Base-by-base conservation (phyloP, 1,139 yeast species). In the Pneumocystis wakefieldiae region DNA sequence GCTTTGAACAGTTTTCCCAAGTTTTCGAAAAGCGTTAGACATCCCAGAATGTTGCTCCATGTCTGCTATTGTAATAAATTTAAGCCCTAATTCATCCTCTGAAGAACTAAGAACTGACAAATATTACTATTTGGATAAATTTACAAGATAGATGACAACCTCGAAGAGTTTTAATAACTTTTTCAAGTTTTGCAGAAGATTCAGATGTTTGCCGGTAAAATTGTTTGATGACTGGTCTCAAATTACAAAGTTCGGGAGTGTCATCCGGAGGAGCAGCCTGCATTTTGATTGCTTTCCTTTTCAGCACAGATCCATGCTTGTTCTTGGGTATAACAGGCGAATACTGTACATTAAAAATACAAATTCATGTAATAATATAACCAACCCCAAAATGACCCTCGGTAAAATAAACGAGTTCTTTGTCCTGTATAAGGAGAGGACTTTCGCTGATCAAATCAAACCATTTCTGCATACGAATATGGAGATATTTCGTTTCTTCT, bases 261-360 rank as follows among this genome's bases (percentile, higher is more conserved):
- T 89, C 94, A 73, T 94, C 98, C 70, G 85, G 87, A 0, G 98
- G 98, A 0, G 94, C 88, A 37, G 88, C 86, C 64, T 91, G 80
- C 72, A 92, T 98, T 72, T 92, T 92, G 71, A 92, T 79, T 1
- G 97, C 91, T 72, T 87, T 87, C 62, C 98, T 81, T 67, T 85
- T 83, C 57, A 92, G 73, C 0, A 97, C 98, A 37, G 95, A 84
- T 0, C 84, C 83, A 17, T 77, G 97, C 78, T 76, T 87, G 78
- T 72, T 71, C 39, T 73, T 68, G 66, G 76, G 76, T 61, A 75
- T 73, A 53, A 76, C 74, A 3, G 80, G 80, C 14, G 77, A 70
- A 67, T 69, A 78, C 61, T 38, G 19, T 57, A 19, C 19, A 15
- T 74, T 6, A 73, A 37, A 36, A 55, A n/a, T 48, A 62, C n/a